Evolutionary conservation across 306 rosid species (phyloP).

Genomic region (Fragaria nilgerrensis): DNA sequence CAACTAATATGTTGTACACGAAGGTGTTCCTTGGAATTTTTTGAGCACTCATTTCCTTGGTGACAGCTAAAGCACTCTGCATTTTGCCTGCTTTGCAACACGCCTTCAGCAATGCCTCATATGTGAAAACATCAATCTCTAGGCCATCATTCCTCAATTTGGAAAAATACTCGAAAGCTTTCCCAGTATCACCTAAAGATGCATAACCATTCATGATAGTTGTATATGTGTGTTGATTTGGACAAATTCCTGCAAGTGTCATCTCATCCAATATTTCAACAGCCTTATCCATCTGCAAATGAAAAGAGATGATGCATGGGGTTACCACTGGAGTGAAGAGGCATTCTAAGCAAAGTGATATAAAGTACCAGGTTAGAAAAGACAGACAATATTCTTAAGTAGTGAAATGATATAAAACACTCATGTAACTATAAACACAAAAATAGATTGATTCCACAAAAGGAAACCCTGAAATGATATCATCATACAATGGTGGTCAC

Average conservation of each 20-base stretch:
- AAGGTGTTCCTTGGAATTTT: slow-evolving; percentile 84
- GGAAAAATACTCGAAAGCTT: slow-evolving; percentile 78
- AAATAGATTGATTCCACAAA: neutral
- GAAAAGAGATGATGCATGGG: slow-evolving; percentile 19
- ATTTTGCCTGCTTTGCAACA: slow-evolving; percentile 97
- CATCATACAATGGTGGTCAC: neutral
- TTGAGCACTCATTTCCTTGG: slow-evolving; percentile 83
- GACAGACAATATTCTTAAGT: neutral
- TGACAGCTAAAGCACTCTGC: slow-evolving; percentile 97
- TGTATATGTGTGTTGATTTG: slow-evolving; percentile 89
- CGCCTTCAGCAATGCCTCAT: slow-evolving; percentile 92
- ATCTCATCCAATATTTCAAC: slow-evolving; percentile 79
- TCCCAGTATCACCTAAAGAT: slow-evolving; percentile 86
- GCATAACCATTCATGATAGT: slow-evolving; percentile 95
- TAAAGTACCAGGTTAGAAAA: neutral
- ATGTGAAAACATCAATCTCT: slow-evolving; percentile 77
- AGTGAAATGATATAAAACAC: too few relatives aligned
- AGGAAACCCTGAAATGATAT: neutral
- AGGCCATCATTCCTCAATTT: slow-evolving; percentile 75
- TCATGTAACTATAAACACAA: neutral
- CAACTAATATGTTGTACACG: slow-evolving; percentile 87
- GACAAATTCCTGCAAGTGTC: slow-evolving; percentile 72
- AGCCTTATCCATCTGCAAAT: slow-evolving; percentile 82
- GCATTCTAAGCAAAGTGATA: neutral
- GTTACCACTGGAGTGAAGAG: slow-evolving; percentile 10